A percentile compares a stretch with the other conserved stretches of the same genome.
Evolutionary conservation across 2,329 filamentous ascomycete species (phyloP).

Genomic region (Paraphaeosphaeria sporulosa): DNA sequence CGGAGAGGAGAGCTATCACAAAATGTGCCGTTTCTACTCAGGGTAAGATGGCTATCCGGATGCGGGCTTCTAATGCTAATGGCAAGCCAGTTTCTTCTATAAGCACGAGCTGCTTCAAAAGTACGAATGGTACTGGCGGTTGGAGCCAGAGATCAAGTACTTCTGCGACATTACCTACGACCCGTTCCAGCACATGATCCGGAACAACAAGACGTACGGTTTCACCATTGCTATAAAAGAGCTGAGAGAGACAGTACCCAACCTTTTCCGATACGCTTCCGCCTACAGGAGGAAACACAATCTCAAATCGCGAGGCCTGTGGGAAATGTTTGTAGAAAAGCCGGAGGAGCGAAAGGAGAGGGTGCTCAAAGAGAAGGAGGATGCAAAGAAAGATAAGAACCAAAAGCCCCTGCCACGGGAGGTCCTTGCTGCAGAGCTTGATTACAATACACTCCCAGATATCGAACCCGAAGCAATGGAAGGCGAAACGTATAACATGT

Average conservation of each 20-base stretch:
- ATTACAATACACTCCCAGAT: slow-evolving; percentile 73
- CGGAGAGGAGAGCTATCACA: slow-evolving; percentile 97
- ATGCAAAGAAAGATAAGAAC: slow-evolving; percentile 69
- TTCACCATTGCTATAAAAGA: slow-evolving; percentile 99
- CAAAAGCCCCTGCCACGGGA: slow-evolving; percentile 80
- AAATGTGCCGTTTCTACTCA: slow-evolving; percentile 99
- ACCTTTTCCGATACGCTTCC: slow-evolving; percentile 98
- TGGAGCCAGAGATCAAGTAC: slow-evolving; percentile 99
- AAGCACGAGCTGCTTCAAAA: slow-evolving; percentile 94
- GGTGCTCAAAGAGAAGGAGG: slow-evolving; percentile 51
- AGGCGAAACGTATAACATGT: slow-evolving; percentile 99
- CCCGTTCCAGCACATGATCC: slow-evolving; percentile 94
- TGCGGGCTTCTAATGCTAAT: slow-evolving; percentile 20
- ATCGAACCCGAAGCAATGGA: slow-evolving; percentile 96
- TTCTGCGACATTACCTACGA: slow-evolving; percentile 99
- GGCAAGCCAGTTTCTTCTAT: slow-evolving; percentile 79
- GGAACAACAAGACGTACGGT: slow-evolving; percentile 95
- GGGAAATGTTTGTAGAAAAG: slow-evolving; percentile 98
- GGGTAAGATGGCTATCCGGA: slow-evolving; percentile 66
- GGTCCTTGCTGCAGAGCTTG: slow-evolving; percentile 77
- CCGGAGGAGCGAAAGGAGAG: slow-evolving; percentile 63
- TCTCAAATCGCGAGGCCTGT: slow-evolving; percentile 87
- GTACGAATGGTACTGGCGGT: slow-evolving; percentile 99
- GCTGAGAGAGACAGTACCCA: slow-evolving; percentile 94
- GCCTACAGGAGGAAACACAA: slow-evolving; percentile 96